Evolutionary conservation across 169 alveolate species (phyloP), one percentile per base, ranked within the genome.

Genomic region (Perkinsus chesapeaki): DNA sequence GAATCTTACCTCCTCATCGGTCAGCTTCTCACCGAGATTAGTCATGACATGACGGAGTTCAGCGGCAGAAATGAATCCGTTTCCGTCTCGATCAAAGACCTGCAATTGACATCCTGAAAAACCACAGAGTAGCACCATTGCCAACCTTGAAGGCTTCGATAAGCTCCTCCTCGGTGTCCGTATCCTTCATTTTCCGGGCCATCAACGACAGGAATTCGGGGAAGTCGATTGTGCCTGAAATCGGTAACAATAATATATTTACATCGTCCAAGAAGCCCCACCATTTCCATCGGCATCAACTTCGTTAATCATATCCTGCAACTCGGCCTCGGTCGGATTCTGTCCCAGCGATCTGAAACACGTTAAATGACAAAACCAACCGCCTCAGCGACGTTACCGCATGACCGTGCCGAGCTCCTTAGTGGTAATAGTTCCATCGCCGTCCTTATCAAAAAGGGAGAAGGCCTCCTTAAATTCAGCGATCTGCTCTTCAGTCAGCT

Each of bases 401-500:
- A 98, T 98, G 60, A 98, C 99, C 39, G 99, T 98, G 38, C 99
- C 99, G 94, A 98, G 97, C 96, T 98, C 99, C 97, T 98, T 98
- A 39, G 99, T 97, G 36, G 99, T 98, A 93, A 98, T 98, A 91
- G 98, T 99, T 39, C 99, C 99, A 98, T 99, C 99, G 92, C 99
- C 99, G 96, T 99, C 99, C 97, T 99, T 98, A 96, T 99, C 99
- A 97, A 99, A 99, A 93, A 99, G 98, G 91, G 99, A 98, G 98
- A 99, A 99, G 91, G 99, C 99, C 97, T 99, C 99, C 97, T 99
- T 99, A 98, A 99, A 98, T 96, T 99, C 99, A 91, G 99, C 99
- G 93, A 99, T 99, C 96, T 99, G 99, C 96, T 99, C 99, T 95
- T 99, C 99, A 47, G 99, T 98, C 93, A 99, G 96, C 96, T 98